Evolutionary conservation across 176 grass and related monocot species (phyloP).

Genomic region (Areca catechu): DNA sequence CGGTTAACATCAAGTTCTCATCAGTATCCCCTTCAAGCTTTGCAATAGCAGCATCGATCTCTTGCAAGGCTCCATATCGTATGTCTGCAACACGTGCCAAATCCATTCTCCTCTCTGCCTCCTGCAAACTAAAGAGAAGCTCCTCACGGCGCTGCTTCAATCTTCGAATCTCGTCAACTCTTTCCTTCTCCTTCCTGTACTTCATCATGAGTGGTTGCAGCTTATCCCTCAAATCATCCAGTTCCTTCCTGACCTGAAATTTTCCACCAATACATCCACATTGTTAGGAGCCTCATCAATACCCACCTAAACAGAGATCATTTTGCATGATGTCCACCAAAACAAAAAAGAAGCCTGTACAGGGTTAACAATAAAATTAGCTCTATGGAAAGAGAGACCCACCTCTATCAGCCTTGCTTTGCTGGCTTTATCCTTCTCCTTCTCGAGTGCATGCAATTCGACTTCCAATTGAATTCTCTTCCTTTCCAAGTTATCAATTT

Average conservation of each 20-base stretch:
- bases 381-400: too few relatives aligned
- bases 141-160: conserved; percentile 54
- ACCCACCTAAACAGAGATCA: too few relatives aligned
- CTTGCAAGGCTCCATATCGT: conserved; percentile 40
- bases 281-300: too few relatives aligned
- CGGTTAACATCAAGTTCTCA: conserved; percentile 46
- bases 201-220: conserved; percentile 41
- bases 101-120: conserved; percentile 50
- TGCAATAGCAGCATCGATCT: conserved; percentile 35
- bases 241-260: conserved; percentile 44
- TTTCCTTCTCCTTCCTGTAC: conserved; percentile 49
- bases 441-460: conserved; percentile 34
- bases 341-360: too few relatives aligned
- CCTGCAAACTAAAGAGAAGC: conserved; percentile 39
- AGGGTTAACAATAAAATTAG: too few relatives aligned
- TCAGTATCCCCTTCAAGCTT: conserved; percentile 46
- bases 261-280: neutral
- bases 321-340: too few relatives aligned
- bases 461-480: conserved; percentile 39
- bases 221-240: conserved; percentile 58
- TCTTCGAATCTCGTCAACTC: conserved; percentile 42
- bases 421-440: conserved; percentile 48
- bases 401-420: conserved; percentile 41
- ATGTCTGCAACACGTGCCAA: conserved; percentile 54
- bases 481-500: conserved; percentile 34